Evolutionary conservation across 2,329 filamentous ascomycete genomes (phyloP), one percentile per base, ranked within the genome.

Genomic region (Fusarium brevicatenulatum): DNA sequence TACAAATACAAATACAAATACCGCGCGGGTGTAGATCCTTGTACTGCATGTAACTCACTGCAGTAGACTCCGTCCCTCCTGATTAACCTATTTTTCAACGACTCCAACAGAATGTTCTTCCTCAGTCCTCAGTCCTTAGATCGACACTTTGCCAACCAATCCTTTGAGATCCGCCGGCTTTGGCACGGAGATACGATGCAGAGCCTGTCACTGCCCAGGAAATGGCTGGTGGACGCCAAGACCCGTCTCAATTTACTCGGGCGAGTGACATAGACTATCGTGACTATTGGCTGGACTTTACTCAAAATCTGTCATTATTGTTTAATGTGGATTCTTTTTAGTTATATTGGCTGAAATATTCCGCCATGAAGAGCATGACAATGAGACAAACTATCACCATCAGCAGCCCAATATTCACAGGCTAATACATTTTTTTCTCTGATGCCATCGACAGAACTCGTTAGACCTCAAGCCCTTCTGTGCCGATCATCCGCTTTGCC

Each of bases 401-500:
- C 12, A 34, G 37, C 36, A 60, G 37, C 40, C 40, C 18, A 44
- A 16, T 53, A n/a, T 34, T 37, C 36, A 32, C 30, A 10, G 28
- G 37, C 37, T 55, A 60, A 37, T 34, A 6, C 39, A 37, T 25
- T 40, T 37, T 37, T 23, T 42, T 58, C 19, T 63, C 34, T 63
- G 40, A 44, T 47, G 36, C 50, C 50, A 52, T 57, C 40, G 36
- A 57, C 44, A 56, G 34, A 58, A 40, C n/a, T 47, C 44, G 47
- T 68, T 63, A 57, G 43, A 43, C 57, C 55, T 49, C 55, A 34
- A 23, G 36, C 46, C 28, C 32, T 49, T 58, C 32, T 61, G 72
- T 74, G 72, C 72, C 72, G 72, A 74, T 74, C 68, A 70, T 72
- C 72, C 72, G 71, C 50, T 47, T 69, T 74, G 61, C 72, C 72